Evolutionary conservation across 208 protist genomes (phyloP), one percentile per base, ranked within the genome.

Genomic region (Naegleria fowleri): DNA sequence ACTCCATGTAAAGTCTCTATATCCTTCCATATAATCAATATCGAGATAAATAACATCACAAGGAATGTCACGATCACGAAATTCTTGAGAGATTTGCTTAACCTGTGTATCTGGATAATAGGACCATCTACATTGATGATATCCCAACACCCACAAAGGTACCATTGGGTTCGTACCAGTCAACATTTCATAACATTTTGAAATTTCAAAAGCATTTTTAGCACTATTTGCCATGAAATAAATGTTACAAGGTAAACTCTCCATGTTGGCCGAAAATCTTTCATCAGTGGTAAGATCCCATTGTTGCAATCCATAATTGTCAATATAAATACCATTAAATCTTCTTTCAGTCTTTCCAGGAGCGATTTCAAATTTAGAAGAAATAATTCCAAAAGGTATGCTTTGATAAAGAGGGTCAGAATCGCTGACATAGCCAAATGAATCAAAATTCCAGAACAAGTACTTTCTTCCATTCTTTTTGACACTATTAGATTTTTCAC

Each of bases 1-100:
- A 58, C 58, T 92, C 3, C 91, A 91, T 6, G 96, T 96, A 59
- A 96, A 97, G 86, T 96, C 95, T 55, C 87, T 83, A 67, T 95
- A 96, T 0, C 67, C 39, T 59, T 96, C 86, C 96, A 97, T 97
- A 91, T 97, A 96, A 92, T 96, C 95, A 55, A 97, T 97, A 92
- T 97, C 96, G 11, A 59, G 93, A 94, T 94, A 97, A 41, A 96
- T 94, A 52, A 90, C 92, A 48, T 97, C 96, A 4, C 97, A 92
- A 16, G 96, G 96, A 51, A 98, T 93, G 11, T 93, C 25, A 51
- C 92, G 22, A 33, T 90, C 84, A 9, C 38, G 43, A 59, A 95
- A 97, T 25, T 93, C 67, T 5, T 83, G 13, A 22, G 97, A 94
- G 33, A 96, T 95, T 16, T 83, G 22, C 9, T 91, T 29, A 0